phyloP scores from a whole-genome alignment of 208 protist genomes.

The Leishmania mexicana region DNA sequence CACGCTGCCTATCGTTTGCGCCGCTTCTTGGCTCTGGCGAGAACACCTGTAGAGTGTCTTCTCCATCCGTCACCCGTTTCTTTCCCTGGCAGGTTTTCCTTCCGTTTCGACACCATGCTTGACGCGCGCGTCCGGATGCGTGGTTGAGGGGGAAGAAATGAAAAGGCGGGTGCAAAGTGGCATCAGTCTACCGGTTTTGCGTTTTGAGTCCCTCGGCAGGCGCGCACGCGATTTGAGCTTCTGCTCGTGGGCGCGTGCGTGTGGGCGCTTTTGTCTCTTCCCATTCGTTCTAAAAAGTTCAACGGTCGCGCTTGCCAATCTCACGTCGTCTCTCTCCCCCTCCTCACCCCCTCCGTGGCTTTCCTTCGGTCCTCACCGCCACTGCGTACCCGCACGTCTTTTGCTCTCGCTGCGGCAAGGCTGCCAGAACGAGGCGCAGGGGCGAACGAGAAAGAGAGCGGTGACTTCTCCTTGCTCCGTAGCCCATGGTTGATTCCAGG shows the following conservation, averaged over 20 bases:
- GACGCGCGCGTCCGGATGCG: neutral
- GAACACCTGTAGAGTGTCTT: neutral
- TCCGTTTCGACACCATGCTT: neutral
- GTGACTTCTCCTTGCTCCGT: neutral
- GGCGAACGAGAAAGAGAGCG: neutral
- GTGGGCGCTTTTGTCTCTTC: neutral
- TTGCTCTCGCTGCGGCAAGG: neutral
- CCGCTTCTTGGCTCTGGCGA: neutral
- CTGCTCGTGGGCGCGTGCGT: neutral
- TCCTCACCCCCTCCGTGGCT: neutral
- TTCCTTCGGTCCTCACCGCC: neutral
- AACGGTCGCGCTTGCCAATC: neutral
- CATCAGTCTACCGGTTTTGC: neutral
- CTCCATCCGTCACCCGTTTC: neutral
- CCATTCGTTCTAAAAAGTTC: neutral
- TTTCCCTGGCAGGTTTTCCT: neutral
- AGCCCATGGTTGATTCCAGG: neutral
- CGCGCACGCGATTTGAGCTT: neutral
- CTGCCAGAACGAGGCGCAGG: neutral
- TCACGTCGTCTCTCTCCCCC: neutral
- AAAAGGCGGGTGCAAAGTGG: too few species aligned
- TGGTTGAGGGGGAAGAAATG: neutral
- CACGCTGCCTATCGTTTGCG: neutral
- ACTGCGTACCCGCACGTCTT: neutral
- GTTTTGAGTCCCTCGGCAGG: neutral